Evolutionary conservation across 148 eudicot genomes (phyloP).

Genomic region (Pharnaceum exiguum): DNA sequence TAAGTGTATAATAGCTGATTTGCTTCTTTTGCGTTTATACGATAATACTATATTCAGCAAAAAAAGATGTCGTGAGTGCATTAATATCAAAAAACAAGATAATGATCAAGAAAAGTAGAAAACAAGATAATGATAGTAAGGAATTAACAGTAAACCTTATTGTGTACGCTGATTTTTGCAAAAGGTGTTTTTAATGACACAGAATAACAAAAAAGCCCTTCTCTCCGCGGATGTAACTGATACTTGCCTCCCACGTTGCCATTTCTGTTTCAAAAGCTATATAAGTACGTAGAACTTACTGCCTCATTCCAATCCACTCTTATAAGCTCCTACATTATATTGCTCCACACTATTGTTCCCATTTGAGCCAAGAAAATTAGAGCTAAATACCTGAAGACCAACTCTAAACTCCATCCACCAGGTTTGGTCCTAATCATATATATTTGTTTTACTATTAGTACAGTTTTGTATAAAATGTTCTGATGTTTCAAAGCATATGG

Average conservation of each 20-base stretch:
- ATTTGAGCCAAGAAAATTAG: not conserved
- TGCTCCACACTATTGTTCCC: not conserved
- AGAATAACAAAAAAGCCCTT: not conserved
- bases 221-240: not conserved
- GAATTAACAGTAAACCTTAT: constrained; percentile 16
- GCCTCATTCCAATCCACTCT: not conserved
- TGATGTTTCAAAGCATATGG: too few species aligned
- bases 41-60: too few species aligned
- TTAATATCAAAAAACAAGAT: too few species aligned
- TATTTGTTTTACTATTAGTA: not conserved
- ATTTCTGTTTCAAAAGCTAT: constrained; percentile 10
- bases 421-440: constrained; percentile 4
- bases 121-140: too few species aligned
- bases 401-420: not conserved
- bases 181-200: not conserved
- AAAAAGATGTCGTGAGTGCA: too few species aligned
- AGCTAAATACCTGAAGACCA: not conserved
- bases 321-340: not conserved
- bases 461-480: too few species aligned
- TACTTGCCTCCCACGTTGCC: constrained; percentile 19
- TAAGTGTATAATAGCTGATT: too few species aligned
- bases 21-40: too few species aligned
- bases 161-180: not conserved
- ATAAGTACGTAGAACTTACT: not conserved
- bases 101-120: too few species aligned